Conservation (phyloP, 192 early-diverging fungal genomes). For the Chytriomyces sp. region DNA sequence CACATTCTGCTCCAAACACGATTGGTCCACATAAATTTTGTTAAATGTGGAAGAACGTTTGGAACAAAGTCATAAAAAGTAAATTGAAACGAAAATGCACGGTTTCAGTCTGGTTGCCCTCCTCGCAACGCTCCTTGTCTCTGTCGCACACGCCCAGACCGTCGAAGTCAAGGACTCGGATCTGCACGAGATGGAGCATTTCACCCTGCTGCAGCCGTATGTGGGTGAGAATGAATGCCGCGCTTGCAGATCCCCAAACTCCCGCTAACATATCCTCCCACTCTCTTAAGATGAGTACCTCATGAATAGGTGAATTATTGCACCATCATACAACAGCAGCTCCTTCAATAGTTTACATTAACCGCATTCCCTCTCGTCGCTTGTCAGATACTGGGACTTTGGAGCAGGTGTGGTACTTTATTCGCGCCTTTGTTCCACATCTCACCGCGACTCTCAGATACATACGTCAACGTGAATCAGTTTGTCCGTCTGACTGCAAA, state of each 20-base stretch:
- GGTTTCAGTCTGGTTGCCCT: neutral
- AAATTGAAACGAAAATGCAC: constrained; percentile 9
- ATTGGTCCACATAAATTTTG: too few relatives aligned
- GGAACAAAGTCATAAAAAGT: too few relatives aligned
- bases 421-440: neutral
- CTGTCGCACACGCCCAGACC: neutral
- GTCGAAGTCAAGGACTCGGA: constrained; percentile 25
- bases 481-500: constrained; percentile 88
- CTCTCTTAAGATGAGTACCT: constrained; percentile 29
- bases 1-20: too few relatives aligned
- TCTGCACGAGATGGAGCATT: constrained; percentile 22
- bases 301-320: constrained; percentile 21
- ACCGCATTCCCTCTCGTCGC: too few relatives aligned
- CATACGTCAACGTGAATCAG: constrained; percentile 85
- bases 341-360: too few relatives aligned
- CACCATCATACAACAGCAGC: neutral
- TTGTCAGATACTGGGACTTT: constrained; percentile 90
- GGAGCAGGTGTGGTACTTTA: constrained; percentile 64
- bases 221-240: constrained; percentile 1
- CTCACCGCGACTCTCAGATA: constrained; percentile 46
- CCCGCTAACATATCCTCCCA: neutral
- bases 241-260: neutral
- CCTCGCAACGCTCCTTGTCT: neutral
- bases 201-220: constrained; percentile 12
- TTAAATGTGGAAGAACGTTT: too few relatives aligned